A percentile compares a stretch with the other conserved stretches of the same genome.
Evolutionary conservation across 1,284 basidiomycete species (phyloP).

Genomic region (Wolfiporia cocos): DNA sequence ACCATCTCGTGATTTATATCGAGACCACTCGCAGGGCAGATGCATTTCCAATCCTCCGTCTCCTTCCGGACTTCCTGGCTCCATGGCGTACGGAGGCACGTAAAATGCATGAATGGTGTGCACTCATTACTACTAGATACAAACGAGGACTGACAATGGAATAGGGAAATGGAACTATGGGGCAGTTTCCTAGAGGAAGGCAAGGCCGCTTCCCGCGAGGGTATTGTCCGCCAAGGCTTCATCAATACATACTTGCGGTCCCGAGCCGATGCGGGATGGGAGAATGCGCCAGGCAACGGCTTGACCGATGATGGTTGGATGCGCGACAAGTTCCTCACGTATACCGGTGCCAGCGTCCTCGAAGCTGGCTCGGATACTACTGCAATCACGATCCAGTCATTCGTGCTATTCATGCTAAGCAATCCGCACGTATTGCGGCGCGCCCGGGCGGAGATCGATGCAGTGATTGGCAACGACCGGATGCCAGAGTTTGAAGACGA

Average conservation of each 20-base stretch:
- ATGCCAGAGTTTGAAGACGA: constrained; percentile 26
- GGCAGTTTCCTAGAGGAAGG: constrained; percentile 16
- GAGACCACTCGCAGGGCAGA: constrained; percentile 20
- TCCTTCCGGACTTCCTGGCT: constrained; percentile 21
- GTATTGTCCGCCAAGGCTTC: constrained; percentile 3
- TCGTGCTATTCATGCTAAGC: constrained; percentile 25
- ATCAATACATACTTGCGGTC: constrained; percentile 17
- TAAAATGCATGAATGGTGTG: constrained; percentile 25
- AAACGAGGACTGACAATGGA: neutral
- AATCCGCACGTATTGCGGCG: constrained; percentile 26
- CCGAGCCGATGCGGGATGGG: constrained; percentile 19
- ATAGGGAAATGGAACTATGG: constrained; percentile 23
- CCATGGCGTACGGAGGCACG: constrained; percentile 21
- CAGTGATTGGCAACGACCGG: constrained; percentile 21
- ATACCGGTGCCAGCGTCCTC: constrained; percentile 14
- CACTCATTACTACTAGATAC: neutral
- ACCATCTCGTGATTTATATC: neutral
- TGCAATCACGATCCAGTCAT: constrained; percentile 17
- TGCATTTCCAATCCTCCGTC: constrained; percentile 23
- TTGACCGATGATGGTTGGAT: constrained; percentile 22
- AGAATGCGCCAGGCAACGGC: constrained; percentile 21
- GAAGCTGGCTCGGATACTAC: constrained; percentile 28
- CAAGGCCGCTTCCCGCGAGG: neutral
- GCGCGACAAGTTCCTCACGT: constrained; percentile 24
- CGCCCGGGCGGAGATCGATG: constrained; percentile 32